A percentile compares a stretch with the other conserved stretches of the same genome.
These are phyloP conservation scores for Suillus fuscotomentosus DNA, from an alignment of 768 basidiomycete genomes.

Conservation along the genomic window DNA sequence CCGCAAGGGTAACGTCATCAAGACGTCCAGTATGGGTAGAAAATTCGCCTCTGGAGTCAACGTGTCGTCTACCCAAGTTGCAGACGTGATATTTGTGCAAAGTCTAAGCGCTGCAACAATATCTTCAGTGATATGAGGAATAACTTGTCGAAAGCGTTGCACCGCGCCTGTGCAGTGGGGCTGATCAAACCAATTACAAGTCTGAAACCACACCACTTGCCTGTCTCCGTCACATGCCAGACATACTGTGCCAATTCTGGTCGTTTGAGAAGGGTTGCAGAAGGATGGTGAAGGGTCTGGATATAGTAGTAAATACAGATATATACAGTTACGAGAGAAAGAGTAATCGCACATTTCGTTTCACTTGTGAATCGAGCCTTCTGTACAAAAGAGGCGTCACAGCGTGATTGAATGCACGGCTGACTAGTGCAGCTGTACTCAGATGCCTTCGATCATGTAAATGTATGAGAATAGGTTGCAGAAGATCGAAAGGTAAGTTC, in stretches of 20 bases:
- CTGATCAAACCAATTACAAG: neutral
- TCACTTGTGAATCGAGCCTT: slow-evolving; percentile 54
- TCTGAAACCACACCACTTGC: slow-evolving; percentile 26
- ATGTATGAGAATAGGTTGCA: slow-evolving; percentile 47
- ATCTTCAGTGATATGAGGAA: slow-evolving; percentile 46
- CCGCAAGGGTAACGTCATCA: slow-evolving; percentile 44
- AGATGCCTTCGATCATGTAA: slow-evolving; percentile 53
- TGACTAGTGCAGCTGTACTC: slow-evolving; percentile 55
- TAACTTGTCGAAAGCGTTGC: slow-evolving; percentile 40
- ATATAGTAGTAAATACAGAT: slow-evolving; percentile 5
- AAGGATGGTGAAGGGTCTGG: slow-evolving; percentile 48
- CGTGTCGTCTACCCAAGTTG: slow-evolving; percentile 66
- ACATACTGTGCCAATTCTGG: slow-evolving; percentile 66
- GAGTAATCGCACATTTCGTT: slow-evolving; percentile 16
- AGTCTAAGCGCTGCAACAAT: slow-evolving; percentile 51
- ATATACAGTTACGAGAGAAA: neutral
- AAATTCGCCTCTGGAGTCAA: slow-evolving; percentile 26
- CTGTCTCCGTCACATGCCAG: slow-evolving; percentile 59
- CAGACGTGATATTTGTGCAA: slow-evolving; percentile 56
- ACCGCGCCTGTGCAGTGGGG: slow-evolving; percentile 39
- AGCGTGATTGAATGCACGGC: slow-evolving; percentile 48
- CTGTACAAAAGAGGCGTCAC: slow-evolving; percentile 63
- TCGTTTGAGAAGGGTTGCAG: slow-evolving; percentile 50
- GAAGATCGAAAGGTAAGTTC: slow-evolving; percentile 33
- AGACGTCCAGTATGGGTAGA: slow-evolving; percentile 38